A percentile compares a stretch with the other conserved stretches of the same genome.
Conservation (phyloP, 176 grass and related monocot species). For the Coix lacrymajobi region DNA sequence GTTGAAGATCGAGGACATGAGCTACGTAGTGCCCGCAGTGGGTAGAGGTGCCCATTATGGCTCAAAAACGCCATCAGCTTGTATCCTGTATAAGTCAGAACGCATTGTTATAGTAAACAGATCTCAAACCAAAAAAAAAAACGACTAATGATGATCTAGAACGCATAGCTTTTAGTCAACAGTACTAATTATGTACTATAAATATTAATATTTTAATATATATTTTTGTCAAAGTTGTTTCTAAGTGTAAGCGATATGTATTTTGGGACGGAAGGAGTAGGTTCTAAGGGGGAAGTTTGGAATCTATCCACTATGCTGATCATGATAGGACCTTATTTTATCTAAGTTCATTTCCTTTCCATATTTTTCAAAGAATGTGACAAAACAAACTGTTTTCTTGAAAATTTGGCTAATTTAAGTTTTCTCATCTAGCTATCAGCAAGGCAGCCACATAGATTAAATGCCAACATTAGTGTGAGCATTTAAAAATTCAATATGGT, state of each 20-base stretch:
- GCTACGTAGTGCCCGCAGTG: constrained; percentile 92
- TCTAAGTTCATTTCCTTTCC: not conserved
- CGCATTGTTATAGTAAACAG: not conserved
- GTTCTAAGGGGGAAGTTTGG: not conserved
- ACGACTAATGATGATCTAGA: not conserved
- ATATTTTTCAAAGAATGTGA: not conserved
- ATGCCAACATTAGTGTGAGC: not conserved
- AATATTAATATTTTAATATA: too few species aligned
- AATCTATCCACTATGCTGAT: not conserved
- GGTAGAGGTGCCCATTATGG: constrained; percentile 90
- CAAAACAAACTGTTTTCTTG: not conserved
- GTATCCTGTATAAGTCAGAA: constrained; percentile 45
- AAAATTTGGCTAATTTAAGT: not conserved
- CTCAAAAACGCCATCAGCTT: constrained; percentile 80
- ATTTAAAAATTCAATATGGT: not conserved
- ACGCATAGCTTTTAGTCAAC: not conserved
- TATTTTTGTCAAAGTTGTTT: too few species aligned
- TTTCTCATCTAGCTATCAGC: not conserved
- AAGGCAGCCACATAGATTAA: not conserved
- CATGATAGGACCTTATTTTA: not conserved
- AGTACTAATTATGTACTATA: too few species aligned
- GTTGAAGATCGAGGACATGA: constrained; percentile 81
- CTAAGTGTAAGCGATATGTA: too few species aligned
- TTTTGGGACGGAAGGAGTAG: too few species aligned
- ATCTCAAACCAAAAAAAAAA: not conserved